Evolutionary conservation across 192 early-diverging fungal genomes (phyloP).

Genomic region (Coemansia interrupta): DNA sequence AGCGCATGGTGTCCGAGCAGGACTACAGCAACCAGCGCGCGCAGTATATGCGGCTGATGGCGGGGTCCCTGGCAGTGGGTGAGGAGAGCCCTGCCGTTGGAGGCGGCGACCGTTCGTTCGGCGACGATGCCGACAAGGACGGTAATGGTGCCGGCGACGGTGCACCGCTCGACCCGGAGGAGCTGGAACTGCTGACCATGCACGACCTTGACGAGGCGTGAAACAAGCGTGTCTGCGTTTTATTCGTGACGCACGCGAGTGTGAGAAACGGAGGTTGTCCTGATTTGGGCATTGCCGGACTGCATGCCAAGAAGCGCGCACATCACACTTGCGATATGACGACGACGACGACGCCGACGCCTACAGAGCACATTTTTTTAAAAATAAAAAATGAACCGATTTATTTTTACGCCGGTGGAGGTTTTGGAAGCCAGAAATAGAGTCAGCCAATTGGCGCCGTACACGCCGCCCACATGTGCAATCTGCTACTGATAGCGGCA

Average conservation of each 20-base stretch:
- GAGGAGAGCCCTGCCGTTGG: slow-evolving; percentile 20
- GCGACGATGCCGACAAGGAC: not conserved
- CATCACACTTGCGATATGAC: too few relatives aligned
- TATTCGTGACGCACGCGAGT: too few relatives aligned
- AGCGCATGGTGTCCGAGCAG: slow-evolving; percentile 29
- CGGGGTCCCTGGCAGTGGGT: slow-evolving; percentile 26
- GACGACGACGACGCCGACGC: too few relatives aligned
- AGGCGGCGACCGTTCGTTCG: slow-evolving; percentile 11
- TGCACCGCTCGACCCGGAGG: slow-evolving; percentile 16
- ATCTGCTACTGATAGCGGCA: not conserved
- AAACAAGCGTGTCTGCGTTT: not conserved
- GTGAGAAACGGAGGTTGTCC: too few relatives aligned
- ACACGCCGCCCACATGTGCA: slow-evolving; percentile 13
- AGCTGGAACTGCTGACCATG: slow-evolving; percentile 31
- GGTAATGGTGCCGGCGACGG: slow-evolving; percentile 9
- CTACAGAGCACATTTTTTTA: too few relatives aligned
- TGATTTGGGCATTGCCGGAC: too few relatives aligned
- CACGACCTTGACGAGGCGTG: slow-evolving; percentile 14
- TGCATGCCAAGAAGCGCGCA: too few relatives aligned
- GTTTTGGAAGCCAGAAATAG: not conserved
- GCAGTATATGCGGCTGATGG: slow-evolving; percentile 36
- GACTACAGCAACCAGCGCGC: slow-evolving; percentile 36
- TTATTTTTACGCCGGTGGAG: not conserved
- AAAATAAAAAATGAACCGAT: not conserved
- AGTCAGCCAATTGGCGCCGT: slow-evolving; percentile 8